phyloP scores from a whole-genome alignment of 257 asterid species.

The Pogostemon cablin region DNA sequence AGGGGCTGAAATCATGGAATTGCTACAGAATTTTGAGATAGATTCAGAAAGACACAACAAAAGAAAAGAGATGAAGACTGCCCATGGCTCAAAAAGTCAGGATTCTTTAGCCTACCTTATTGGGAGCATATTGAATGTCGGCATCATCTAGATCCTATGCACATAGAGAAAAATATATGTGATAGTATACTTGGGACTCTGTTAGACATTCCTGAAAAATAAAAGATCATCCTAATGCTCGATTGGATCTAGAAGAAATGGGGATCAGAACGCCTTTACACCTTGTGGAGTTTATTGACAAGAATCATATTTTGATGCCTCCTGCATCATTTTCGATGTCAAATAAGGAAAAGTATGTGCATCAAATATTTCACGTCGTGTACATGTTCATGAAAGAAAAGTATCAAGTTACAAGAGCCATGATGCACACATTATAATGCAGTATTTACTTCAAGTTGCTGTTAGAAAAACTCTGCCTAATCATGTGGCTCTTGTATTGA shows the following conservation, averaged over 20 bases:
- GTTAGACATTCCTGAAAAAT: constrained; percentile 14
- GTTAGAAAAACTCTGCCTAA: constrained; percentile 6
- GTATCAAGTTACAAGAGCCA: background rate
- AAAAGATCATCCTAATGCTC: constrained; percentile 19
- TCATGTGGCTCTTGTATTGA: background rate
- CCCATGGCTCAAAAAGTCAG: constrained; percentile 2
- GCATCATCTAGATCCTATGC: constrained; percentile 13
- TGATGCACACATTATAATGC: background rate
- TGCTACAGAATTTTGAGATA: background rate
- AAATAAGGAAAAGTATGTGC: constrained; percentile 8
- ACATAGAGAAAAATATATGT: constrained; percentile 8
- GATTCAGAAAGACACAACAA: background rate
- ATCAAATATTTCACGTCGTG: constrained; percentile 14
- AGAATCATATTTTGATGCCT: background rate
- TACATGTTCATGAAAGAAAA: background rate
- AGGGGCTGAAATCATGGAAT: background rate
- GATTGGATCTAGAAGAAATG: background rate
- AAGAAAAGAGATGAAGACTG: background rate
- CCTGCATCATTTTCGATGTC: constrained; percentile 12
- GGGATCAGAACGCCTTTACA: background rate
- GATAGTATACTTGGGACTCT: constrained; percentile 14
- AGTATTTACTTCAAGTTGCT: background rate
- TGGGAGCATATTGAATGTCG: background rate
- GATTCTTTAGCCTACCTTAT: background rate
- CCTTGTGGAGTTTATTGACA: background rate